A percentile compares a stretch with the other conserved stretches of the same genome.
These are phyloP conservation scores for Pseudomonodictys pantanalensis DNA, from an alignment of 495 filamentous ascomycete genomes.

Conservation along the genomic window DNA sequence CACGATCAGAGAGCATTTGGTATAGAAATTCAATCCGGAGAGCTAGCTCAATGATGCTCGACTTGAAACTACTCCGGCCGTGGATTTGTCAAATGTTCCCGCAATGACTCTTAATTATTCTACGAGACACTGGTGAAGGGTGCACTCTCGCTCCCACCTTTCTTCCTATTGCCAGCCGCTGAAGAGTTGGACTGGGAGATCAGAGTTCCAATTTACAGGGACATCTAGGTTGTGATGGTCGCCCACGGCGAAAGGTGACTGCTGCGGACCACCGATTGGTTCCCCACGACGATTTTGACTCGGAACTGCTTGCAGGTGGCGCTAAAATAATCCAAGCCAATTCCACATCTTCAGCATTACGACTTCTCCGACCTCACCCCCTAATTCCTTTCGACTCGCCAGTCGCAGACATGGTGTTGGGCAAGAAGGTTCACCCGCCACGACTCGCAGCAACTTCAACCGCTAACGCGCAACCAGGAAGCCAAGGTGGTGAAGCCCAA, in stretches of 20 bases:
- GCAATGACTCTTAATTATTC: too few relatives aligned
- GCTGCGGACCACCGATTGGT: not conserved
- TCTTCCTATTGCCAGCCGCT: too few relatives aligned
- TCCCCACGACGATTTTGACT: not conserved
- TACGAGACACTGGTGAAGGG: too few relatives aligned
- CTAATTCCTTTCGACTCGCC: not conserved
- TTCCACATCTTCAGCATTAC: not conserved
- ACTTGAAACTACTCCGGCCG: too few relatives aligned
- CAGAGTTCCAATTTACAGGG: not conserved
- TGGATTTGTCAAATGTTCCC: too few relatives aligned
- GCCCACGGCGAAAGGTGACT: not conserved
- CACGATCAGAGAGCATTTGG: too few relatives aligned
- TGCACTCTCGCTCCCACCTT: too few relatives aligned
- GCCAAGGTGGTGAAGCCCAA: constrained; percentile 1
- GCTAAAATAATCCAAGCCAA: not conserved
- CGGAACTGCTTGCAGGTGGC: not conserved
- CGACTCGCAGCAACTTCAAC: not conserved
- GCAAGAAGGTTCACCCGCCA: not conserved
- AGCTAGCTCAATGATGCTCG: too few relatives aligned
- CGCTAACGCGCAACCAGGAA: not conserved
- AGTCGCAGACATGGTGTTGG: constrained; percentile 2
- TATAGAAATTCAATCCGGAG: too few relatives aligned
- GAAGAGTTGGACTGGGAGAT: too few relatives aligned
- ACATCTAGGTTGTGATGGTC: not conserved
- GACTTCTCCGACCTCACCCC: not conserved